These are phyloP conservation scores for Rhodotorula taiwanensis DNA, from an alignment of 768 basidiomycete species.

Conservation along the genomic window DNA sequence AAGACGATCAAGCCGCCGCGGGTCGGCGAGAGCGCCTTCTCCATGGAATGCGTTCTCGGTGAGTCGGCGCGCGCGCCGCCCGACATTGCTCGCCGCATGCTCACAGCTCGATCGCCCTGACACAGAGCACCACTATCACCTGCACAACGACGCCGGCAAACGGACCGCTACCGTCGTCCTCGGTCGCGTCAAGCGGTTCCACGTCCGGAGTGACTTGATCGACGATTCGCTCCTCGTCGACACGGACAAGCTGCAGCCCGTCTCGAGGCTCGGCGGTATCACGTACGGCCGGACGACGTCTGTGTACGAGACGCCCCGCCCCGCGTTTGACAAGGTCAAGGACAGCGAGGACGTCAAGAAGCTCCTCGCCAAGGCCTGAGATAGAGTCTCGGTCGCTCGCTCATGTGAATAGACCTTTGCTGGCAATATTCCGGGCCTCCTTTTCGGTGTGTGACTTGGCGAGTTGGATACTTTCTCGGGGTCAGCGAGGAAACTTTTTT, in stretches of 20 bases:
- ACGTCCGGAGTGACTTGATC: constrained; percentile 40
- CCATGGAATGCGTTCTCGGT: constrained; percentile 46
- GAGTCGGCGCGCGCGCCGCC: too few species aligned
- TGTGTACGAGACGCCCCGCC: constrained; percentile 47
- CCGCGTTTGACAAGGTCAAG: constrained; percentile 48
- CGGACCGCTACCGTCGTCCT: constrained; percentile 39
- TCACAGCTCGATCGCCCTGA: neutral
- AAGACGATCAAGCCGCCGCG: constrained; percentile 44
- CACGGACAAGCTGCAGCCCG: constrained; percentile 39
- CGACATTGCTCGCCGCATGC: neutral
- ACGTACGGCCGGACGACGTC: constrained; percentile 53
- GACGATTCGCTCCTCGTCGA: constrained; percentile 34
- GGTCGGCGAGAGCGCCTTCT: constrained; percentile 46
- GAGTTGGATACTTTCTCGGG: too few species aligned
- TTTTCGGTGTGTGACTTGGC: too few species aligned
- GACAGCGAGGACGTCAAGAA: constrained; percentile 38
- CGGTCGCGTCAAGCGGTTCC: constrained; percentile 44
- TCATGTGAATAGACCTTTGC: too few species aligned
- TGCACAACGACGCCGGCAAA: constrained; percentile 33
- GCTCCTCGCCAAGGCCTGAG: constrained; percentile 1
- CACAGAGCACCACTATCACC: constrained; percentile 29
- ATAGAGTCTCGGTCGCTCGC: too few species aligned
- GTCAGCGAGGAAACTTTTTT: too few species aligned
- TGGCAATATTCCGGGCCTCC: too few species aligned
- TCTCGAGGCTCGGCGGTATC: constrained; percentile 53